phyloP scores from a whole-genome alignment of 768 basidiomycete genomes.

The Lyophyllum decastes region DNA sequence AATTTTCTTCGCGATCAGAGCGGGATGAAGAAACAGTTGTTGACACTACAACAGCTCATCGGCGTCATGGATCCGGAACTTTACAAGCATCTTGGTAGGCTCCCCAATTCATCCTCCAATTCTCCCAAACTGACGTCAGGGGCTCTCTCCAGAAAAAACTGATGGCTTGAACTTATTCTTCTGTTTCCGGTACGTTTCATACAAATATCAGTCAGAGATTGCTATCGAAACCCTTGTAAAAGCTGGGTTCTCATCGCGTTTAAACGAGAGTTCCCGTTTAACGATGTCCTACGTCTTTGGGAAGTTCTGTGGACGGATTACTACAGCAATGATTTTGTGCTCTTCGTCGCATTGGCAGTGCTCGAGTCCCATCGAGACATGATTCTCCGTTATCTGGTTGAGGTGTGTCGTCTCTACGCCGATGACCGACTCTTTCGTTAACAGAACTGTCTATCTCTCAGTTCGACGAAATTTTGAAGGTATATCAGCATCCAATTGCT shows the following conservation, averaged over 20 bases:
- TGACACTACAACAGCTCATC: constrained; percentile 87
- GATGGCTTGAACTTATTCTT: constrained; percentile 95
- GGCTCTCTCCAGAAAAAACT: constrained; percentile 62
- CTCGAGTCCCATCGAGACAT: constrained; percentile 95
- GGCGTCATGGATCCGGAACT: constrained; percentile 95
- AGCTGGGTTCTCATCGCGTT: constrained; percentile 93
- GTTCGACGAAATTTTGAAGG: constrained; percentile 85
- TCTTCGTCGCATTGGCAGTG: constrained; percentile 93
- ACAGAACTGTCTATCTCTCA: constrained; percentile 24
- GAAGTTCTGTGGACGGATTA: constrained; percentile 93
- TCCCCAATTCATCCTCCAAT: not conserved
- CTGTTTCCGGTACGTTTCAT: constrained; percentile 81
- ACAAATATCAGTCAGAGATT: not conserved
- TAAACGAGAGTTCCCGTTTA: constrained; percentile 95
- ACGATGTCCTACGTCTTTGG: constrained; percentile 89
- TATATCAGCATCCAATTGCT: constrained; percentile 22
- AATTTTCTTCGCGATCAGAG: constrained; percentile 97
- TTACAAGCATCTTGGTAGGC: constrained; percentile 81
- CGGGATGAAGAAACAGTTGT: constrained; percentile 95
- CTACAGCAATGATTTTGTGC: constrained; percentile 84
- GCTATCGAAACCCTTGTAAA: not conserved
- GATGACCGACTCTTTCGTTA: not conserved
- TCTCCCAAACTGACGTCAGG: not conserved
- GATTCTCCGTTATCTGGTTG: constrained; percentile 91
- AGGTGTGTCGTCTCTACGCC: constrained; percentile 50